Evolutionary conservation across 768 basidiomycete genomes (phyloP).

Genomic region (Podaxis sp.): DNA sequence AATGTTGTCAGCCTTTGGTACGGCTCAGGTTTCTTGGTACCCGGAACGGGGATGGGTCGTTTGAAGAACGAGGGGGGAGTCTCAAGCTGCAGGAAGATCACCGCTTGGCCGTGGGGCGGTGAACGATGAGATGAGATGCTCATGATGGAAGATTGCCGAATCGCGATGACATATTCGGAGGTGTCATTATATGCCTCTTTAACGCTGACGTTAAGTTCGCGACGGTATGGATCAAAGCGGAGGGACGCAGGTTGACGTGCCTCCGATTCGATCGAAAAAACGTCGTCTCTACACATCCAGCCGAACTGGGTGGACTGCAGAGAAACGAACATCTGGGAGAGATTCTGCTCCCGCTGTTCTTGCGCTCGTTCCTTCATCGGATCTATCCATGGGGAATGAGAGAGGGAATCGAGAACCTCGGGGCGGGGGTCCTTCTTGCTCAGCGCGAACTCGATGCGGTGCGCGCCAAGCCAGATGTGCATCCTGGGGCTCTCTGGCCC

Average conservation of each 20-base stretch:
- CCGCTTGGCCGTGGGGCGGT: conserved; percentile 21
- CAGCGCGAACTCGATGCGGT: conserved; percentile 30
- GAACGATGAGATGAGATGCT: conserved; percentile 36
- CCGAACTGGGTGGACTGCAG: conserved; percentile 51
- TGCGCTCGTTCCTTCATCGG: conserved; percentile 34
- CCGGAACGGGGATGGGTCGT: conserved; percentile 16
- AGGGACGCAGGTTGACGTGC: conserved; percentile 25
- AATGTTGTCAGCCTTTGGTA: conserved; percentile 37
- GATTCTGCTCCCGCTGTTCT: conserved; percentile 28
- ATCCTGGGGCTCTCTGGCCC: neutral
- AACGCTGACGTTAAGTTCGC: conserved; percentile 42
- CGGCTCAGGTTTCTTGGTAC: conserved; percentile 21
- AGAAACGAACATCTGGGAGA: conserved; percentile 28
- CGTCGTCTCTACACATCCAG: conserved; percentile 56
- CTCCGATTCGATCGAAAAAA: conserved; percentile 49
- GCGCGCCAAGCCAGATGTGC: conserved; percentile 24
- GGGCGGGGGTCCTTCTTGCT: conserved; percentile 25
- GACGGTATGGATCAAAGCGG: conserved; percentile 38
- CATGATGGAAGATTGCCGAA: conserved; percentile 43
- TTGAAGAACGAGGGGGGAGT: conserved; percentile 26
- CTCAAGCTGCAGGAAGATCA: conserved; percentile 44
- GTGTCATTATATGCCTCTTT: conserved; percentile 21
- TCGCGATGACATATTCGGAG: conserved; percentile 35
- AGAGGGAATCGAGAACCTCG: conserved; percentile 38
- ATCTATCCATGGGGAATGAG: conserved; percentile 38